phyloP scores from a whole-genome alignment of 164 flowering plant species.

The Paratinospora sagittata region DNA sequence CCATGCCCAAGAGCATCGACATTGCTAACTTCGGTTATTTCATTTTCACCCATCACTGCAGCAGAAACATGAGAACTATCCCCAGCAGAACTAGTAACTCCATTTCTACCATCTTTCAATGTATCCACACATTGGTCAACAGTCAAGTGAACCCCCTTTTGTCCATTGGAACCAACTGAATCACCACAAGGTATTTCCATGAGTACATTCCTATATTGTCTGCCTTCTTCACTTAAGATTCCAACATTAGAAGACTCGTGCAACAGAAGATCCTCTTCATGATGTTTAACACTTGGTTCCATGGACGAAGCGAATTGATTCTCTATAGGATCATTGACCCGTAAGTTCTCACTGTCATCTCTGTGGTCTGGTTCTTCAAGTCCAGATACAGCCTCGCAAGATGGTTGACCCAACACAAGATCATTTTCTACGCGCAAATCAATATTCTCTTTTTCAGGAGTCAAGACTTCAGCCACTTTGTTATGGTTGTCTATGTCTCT shows the following conservation, averaged over 20 bases:
- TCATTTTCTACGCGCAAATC: conserved; percentile 11
- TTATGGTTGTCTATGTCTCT: conserved; percentile 16
- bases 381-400: conserved; percentile 15
- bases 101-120: conserved; percentile 12
- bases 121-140: conserved; percentile 13
- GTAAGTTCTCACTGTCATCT: conserved; percentile 5
- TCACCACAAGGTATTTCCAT: conserved; percentile 9
- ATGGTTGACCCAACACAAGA: conserved; percentile 13
- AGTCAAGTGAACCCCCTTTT: conserved; percentile 13
- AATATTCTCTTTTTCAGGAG: conserved; percentile 12
- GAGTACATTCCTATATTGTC: conserved; percentile 8
- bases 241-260: conserved; percentile 6
- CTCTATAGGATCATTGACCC: conserved; percentile 10
- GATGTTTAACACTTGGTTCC: conserved; percentile 1
- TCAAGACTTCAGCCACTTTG: not conserved
- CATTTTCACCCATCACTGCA: conserved; percentile 8
- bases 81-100: conserved; percentile 1
- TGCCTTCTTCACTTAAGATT: conserved; percentile 10
- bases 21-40: conserved; percentile 12
- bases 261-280: conserved; percentile 10
- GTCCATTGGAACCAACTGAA: conserved; percentile 14
- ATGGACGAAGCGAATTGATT: conserved; percentile 11
- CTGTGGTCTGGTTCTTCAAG: conserved; percentile 13
- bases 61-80: conserved; percentile 20
- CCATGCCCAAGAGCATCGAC: conserved; percentile 18